These are phyloP conservation scores for Diaporthe nobilis DNA, from an alignment of 2,329 filamentous ascomycete genomes.

Conservation along the genomic window DNA sequence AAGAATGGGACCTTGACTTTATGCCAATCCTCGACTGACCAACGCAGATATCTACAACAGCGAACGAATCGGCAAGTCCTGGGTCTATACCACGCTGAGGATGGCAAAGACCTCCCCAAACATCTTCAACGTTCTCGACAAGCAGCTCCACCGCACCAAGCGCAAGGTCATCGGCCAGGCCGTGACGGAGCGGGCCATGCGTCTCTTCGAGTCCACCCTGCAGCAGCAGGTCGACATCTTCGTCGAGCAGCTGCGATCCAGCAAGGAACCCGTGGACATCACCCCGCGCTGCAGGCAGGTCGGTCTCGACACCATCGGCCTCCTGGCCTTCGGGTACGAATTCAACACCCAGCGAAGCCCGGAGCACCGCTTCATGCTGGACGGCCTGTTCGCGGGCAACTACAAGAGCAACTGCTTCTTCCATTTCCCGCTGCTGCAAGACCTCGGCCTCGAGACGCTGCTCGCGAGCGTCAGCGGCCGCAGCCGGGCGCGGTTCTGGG, in stretches of 20 bases:
- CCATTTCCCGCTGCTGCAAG: background rate
- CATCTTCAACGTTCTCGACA: slow-evolving; percentile 1
- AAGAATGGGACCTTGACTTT: background rate
- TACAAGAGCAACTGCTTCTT: slow-evolving; percentile 1
- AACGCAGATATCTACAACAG: background rate
- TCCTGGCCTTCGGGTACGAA: slow-evolving; percentile 4
- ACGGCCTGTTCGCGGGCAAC: background rate
- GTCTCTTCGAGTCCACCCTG: slow-evolving; percentile 5
- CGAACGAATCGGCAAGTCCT: background rate
- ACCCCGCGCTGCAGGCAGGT: background rate
- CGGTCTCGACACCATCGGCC: background rate
- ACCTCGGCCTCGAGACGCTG: background rate
- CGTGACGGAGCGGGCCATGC: slow-evolving; percentile 8
- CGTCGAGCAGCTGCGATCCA: background rate
- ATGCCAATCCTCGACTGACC: background rate
- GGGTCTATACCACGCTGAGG: background rate
- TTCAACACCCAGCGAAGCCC: background rate
- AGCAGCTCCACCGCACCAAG: slow-evolving; percentile 1
- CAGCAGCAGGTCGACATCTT: slow-evolving; percentile 14
- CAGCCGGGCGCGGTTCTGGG: background rate
- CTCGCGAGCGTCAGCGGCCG: background rate
- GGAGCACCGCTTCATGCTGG: background rate
- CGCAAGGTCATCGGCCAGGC: slow-evolving; percentile 21
- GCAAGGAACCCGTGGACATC: background rate
- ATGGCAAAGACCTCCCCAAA: slow-evolving; percentile 2